Evolutionary conservation across 257 asterid species (phyloP), one percentile per base, ranked within the genome.

Genomic region (Catharanthus roseus): DNA sequence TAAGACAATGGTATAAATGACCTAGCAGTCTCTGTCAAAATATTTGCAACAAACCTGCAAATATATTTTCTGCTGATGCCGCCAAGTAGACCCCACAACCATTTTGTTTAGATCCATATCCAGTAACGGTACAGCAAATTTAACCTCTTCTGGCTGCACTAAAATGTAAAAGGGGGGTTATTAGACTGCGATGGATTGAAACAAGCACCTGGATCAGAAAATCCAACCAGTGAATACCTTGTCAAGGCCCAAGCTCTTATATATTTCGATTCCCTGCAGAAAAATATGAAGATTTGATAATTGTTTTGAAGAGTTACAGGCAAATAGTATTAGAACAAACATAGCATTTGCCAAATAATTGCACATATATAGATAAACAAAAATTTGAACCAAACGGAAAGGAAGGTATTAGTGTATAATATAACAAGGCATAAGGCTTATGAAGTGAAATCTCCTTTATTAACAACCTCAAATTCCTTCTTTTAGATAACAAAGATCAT

Each of bases 141-240:
- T 91, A 50, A 85, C 99, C 91, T 95, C 99, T 77, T 87, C 96
- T 26, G 90, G 86, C 97, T 90, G 87, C 86, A 63, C 82, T 78
- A 81, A 77, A 81, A 82, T 75, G 62, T 66, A 85, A 8, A 80
- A 74, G 86, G 53, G 51, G 36, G 45, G 67, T 39, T 45, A 45
- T 60, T 60, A 26, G 18, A 26, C 41, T 29, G 18, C 2, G 15
- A 26, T 16, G 42, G 24, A 24, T 16, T 67, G 4, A 49, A 41
- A 66, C 13, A 41, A n/a, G 23, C 28, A 29, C 34, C 13, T 26
- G 9, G n/a, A 44, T 16, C 57, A 67, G 13, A 45, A 67, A 18
- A 68, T 36, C 26, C 10, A 49, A 29, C 74, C 73, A 29, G 50
- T 19, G 49, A 18, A 56, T 82, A 93, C 98, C 98, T 89, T 90